Conservation (phyloP, 2,329 filamentous ascomycete genomes). For the Xylariaceae sp. region DNA sequence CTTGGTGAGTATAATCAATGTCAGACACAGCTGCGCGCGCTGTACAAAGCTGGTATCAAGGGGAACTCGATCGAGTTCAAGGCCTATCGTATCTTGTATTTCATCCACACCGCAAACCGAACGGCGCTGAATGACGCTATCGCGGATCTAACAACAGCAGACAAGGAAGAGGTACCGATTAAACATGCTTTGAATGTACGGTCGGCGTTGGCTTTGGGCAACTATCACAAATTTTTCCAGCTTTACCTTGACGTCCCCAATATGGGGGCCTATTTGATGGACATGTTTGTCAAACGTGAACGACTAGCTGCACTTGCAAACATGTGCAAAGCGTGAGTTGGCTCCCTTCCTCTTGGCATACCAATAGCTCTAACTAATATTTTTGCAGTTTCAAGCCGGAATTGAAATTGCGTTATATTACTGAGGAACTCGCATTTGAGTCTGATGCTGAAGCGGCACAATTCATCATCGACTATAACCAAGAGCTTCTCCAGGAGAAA, state of each 20-base stretch:
- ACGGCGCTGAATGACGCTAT: slow-evolving; percentile 97
- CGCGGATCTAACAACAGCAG: slow-evolving; percentile 97
- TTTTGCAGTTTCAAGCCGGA: slow-evolving; percentile 79
- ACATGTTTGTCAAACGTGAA: slow-evolving; percentile 96
- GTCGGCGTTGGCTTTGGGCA: slow-evolving; percentile 85
- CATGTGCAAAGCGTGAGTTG: slow-evolving; percentile 88
- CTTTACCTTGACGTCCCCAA: slow-evolving; percentile 91
- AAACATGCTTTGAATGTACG: slow-evolving; percentile 90
- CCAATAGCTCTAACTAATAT: slow-evolving; percentile 40
- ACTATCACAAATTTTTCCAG: slow-evolving; percentile 97
- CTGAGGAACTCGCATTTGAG: slow-evolving; percentile 93
- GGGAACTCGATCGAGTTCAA: slow-evolving; percentile 94
- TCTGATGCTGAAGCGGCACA: slow-evolving; percentile 85
- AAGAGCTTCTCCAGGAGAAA: slow-evolving; percentile 72
- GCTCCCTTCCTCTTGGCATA: neutral
- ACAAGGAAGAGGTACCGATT: slow-evolving; percentile 79
- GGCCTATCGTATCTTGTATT: slow-evolving; percentile 99
- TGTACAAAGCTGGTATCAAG: slow-evolving; percentile 83
- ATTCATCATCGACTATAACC: slow-evolving; percentile 79
- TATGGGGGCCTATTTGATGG: slow-evolving; percentile 98
- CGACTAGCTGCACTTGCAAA: slow-evolving; percentile 84
- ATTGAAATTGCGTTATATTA: slow-evolving; percentile 84
- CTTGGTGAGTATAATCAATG: slow-evolving; percentile 99
- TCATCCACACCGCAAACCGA: slow-evolving; percentile 97
- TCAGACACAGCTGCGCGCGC: slow-evolving; percentile 90